Evolutionary conservation across 2,329 filamentous ascomycete species (phyloP).

Genomic region (Fusarium euwallaceae): DNA sequence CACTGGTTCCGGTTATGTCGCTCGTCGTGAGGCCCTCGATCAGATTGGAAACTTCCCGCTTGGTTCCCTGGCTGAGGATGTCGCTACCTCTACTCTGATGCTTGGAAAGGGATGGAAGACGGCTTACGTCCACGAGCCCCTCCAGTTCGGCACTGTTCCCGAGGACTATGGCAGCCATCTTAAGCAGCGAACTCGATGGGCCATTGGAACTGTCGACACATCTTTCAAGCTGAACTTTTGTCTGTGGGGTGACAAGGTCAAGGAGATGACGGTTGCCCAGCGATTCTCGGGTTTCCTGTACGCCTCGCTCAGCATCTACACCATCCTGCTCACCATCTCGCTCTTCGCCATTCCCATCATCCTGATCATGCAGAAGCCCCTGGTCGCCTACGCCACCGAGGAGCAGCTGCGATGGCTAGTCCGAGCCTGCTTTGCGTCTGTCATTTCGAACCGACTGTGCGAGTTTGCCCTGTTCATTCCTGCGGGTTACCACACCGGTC

Average conservation of each 20-base stretch:
- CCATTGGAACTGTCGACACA: conserved; percentile 69
- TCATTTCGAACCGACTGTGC: conserved; percentile 65
- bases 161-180: conserved; percentile 68
- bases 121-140: conserved; percentile 69
- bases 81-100: conserved; percentile 69
- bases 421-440: conserved; percentile 65
- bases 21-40: conserved; percentile 70
- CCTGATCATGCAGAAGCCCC: conserved; percentile 66
- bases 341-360: conserved; percentile 72
- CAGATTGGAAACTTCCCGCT: conserved; percentile 73
- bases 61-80: conserved; percentile 71
- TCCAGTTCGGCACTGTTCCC: conserved; percentile 72
- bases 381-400: conserved; percentile 67
- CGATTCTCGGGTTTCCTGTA: conserved; percentile 72
- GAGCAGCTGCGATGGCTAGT: conserved; percentile 71
- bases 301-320: conserved; percentile 67
- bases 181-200: conserved; percentile 70
- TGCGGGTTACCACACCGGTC: conserved; percentile 70
- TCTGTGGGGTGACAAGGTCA: conserved; percentile 65
- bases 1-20: conserved; percentile 73
- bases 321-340: conserved; percentile 66
- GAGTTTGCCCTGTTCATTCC: conserved; percentile 71
- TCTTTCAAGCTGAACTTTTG: conserved; percentile 72
- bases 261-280: conserved; percentile 67
- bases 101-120: conserved; percentile 73